Base-by-base conservation (phyloP, 2,329 filamentous ascomycete species). In the Verticillium dahliae region DNA sequence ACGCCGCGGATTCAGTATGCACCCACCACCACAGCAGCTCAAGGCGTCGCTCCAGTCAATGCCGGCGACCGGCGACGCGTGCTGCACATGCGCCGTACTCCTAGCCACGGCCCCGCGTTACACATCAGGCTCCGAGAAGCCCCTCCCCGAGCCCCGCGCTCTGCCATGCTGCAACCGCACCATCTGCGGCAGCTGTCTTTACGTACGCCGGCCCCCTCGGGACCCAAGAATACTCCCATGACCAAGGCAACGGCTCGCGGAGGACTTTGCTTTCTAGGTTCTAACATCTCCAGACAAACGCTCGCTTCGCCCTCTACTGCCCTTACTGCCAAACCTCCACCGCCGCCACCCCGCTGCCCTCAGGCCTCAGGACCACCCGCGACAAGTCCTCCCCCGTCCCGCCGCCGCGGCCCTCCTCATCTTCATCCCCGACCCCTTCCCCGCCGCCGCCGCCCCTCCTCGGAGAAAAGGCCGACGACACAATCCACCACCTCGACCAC, bases 291-390 rank as follows among this genome's bases (percentile, higher is more conserved):
- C 66, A 86, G 84, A 75, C 83, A 56, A 92, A 92, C 71, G 77
- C 80, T 35, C 85, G 90, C 50, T 92, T 91, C 74, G 81, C 82
- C 60, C 77, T 79, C 38, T 86, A 85, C 71, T 86, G 86, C 70
- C 90, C 90, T 0, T 94, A 90, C 73, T 95, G 91, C 72, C 91
- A 94, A 74, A 83, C 91, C 67, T 87, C 87, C 5, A 82, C 78
- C 4, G 85, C 87, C 2, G 85, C 84, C 22, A 69, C 74, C 7
- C 45, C 22, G n/a, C 73, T 87, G 3, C 79, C 86, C 1, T 86
- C 86, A 74, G 86, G 88, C 11, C 79, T 91, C 31, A 83, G 81
- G 69, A 84, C 89, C 62, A 88, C 89, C n/a, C 45, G 45, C 45
- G 45, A 52, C 11, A 52, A 27, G 18, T 89, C 89, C 1, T 79